Evolutionary conservation across 2,329 filamentous ascomycete genomes (phyloP), one percentile per base, ranked within the genome.

Genomic region (Mollisiaceae sp.): DNA sequence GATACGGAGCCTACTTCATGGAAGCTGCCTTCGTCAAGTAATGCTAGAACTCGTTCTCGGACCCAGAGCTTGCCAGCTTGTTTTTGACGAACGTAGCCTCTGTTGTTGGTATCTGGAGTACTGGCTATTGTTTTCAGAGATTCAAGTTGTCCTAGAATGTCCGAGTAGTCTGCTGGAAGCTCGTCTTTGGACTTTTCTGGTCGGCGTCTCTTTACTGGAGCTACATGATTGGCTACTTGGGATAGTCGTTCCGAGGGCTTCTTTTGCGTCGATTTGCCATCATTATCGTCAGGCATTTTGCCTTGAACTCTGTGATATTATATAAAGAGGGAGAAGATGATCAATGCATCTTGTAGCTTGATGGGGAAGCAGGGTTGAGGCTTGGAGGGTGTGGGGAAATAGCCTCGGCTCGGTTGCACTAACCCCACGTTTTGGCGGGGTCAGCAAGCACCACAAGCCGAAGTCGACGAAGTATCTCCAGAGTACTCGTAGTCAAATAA

Each of bases 41-140:
- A 78, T 38, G 82, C 78, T 5, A 85, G 79, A 20, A 89, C 83
- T 2, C 87, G 79, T 71, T 89, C 86, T 24, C 86, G 82, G 0
- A 89, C 86, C 86, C 86, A 89, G 20, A 89, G 79, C 74, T 90
- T 90, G 1, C 87, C 87, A 2, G 85, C 82, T 75, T 86, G 80
- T 69, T 87, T 88, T 73, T 90, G 87, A 5, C 85, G 82, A n/a
- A 85, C 75, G 68, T 89, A 89, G 27, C 87, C 87, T 67, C 83
- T 79, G 63, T 83, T 83, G 8, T 77, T 81, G 0, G 79, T 74
- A 60, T 87, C 79, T 1, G 87, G 86, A 0, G 82, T 88, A 24
- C 79, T 77, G 12, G 87, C 86, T 43, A 87, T 82, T 8, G 75
- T 78, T 18, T 79, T 79, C 0, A 89, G 79, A 0, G 79, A 79